Percentiles rank a stretch among this genome's conserved stretches.
Conservation (phyloP, 441 rosid genomes). For the Codiaeum variegatum region DNA sequence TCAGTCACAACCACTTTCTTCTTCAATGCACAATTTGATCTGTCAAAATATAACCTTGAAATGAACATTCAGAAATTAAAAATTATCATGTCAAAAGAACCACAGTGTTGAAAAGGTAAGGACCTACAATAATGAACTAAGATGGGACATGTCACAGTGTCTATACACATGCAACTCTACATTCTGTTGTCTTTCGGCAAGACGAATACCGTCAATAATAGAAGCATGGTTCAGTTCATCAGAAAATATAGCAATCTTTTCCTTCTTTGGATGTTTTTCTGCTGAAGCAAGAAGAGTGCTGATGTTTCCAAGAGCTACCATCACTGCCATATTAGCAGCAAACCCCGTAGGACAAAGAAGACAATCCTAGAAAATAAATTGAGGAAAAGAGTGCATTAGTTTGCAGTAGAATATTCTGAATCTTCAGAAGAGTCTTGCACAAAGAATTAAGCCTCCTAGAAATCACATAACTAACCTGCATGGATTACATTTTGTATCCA, state of each 20-base stretch:
- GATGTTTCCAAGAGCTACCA: conserved; percentile 87
- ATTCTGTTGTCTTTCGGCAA: conserved; percentile 63
- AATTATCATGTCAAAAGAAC: neutral
- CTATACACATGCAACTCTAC: conserved; percentile 60
- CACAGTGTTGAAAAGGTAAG: conserved; percentile 18
- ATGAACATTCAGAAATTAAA: conserved; percentile 9
- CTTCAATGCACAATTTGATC: conserved; percentile 65
- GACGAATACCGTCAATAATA: conserved; percentile 87
- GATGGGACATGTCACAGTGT: conserved; percentile 88
- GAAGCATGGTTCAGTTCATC: conserved; percentile 95
- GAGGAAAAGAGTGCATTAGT: conserved; percentile 30
- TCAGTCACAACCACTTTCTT: conserved; percentile 90
- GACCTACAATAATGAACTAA: conserved; percentile 59
- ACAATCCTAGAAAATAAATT: conserved; percentile 65
- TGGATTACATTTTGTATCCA: neutral
- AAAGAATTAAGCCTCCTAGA: conserved; percentile 3
- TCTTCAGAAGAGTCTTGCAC: neutral
- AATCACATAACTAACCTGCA: conserved; percentile 10
- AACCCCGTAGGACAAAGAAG: conserved; percentile 98
- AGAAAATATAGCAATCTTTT: conserved; percentile 80
- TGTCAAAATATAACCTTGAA: conserved; percentile 36
- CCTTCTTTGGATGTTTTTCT: conserved; percentile 42
- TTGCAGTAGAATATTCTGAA: conserved; percentile 13
- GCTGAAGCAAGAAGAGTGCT: conserved; percentile 54
- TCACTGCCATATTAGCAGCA: conserved; percentile 90